Evolutionary conservation across 768 basidiomycete species (phyloP).

Genomic region (Boletus rufocinnamomeus): DNA sequence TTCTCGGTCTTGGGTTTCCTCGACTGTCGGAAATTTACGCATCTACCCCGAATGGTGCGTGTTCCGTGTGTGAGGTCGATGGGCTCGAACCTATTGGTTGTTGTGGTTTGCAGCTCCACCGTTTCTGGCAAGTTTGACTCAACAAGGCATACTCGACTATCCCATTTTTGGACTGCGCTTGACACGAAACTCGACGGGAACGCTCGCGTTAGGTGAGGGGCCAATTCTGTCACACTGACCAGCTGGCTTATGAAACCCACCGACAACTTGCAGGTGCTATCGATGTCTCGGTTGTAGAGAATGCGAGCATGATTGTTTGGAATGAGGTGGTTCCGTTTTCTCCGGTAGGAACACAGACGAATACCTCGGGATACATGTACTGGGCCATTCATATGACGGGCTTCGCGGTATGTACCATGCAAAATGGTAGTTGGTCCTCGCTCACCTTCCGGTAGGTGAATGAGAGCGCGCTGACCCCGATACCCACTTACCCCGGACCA

Average conservation of each 20-base stretch:
- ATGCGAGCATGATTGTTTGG: slow-evolving; percentile 66
- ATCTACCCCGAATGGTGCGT: slow-evolving; percentile 49
- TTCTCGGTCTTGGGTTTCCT: slow-evolving; percentile 77
- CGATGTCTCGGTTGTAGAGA: slow-evolving; percentile 65
- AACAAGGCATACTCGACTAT: slow-evolving; percentile 66
- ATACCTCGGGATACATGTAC: slow-evolving; percentile 69
- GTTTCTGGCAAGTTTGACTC: slow-evolving; percentile 63
- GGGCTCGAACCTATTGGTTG: not conserved
- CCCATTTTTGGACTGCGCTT: slow-evolving; percentile 76
- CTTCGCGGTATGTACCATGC: slow-evolving; percentile 46
- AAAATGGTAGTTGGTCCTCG: not conserved
- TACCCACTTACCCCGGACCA: slow-evolving; percentile 63
- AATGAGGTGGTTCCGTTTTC: slow-evolving; percentile 74
- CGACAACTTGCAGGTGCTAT: slow-evolving; percentile 61
- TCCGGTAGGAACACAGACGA: slow-evolving; percentile 58
- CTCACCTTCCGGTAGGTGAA: slow-evolving; percentile 49
- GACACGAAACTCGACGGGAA: slow-evolving; percentile 58
- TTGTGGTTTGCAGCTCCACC: slow-evolving; percentile 52
- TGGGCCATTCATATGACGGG: slow-evolving; percentile 67
- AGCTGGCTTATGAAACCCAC: not conserved
- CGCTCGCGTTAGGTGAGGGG: slow-evolving; percentile 59
- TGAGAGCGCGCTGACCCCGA: slow-evolving; percentile 49
- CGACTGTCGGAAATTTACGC: slow-evolving; percentile 63
- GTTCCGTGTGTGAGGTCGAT: slow-evolving; percentile 13
- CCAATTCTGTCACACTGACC: not conserved